Conservation (phyloP, 192 early-diverging fungal genomes). For the Linnemannia schmuckeri region DNA sequence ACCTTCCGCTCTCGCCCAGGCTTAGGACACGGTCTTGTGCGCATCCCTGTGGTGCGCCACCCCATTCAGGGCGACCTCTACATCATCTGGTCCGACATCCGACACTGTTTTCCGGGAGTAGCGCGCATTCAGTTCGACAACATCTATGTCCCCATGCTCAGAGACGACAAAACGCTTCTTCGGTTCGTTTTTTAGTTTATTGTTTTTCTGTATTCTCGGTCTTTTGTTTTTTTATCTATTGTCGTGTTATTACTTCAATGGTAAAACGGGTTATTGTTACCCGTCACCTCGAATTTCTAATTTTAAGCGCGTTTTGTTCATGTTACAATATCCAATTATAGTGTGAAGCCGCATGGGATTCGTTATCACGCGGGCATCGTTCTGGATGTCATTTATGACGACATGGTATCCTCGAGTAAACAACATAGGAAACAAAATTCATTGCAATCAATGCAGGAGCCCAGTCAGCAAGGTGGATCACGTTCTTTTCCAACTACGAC, state of each 20-base stretch:
- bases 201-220: no score
- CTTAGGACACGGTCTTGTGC: not conserved
- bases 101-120: not conserved
- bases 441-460: no score
- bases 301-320: not conserved
- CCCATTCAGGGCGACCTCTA: not conserved
- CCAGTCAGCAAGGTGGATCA: not conserved
- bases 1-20: not conserved
- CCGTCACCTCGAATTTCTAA: not conserved
- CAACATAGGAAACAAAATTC: not conserved
- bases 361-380: not conserved
- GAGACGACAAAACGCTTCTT: not conserved
- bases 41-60: not conserved
- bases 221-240: not conserved
- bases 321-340: not conserved
- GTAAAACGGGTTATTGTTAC: not conserved
- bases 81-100: conserved; percentile 10
- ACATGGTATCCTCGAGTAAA: not conserved
- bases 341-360: not conserved
- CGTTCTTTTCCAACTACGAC: not conserved
- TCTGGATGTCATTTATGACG: not conserved
- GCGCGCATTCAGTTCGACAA: not conserved
- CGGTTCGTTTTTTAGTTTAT: not conserved
- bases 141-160: conserved; percentile 7
- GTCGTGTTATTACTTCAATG: not conserved